Conservation (phyloP, 768 basidiomycete genomes). For the Amanita subjunquillea region DNA sequence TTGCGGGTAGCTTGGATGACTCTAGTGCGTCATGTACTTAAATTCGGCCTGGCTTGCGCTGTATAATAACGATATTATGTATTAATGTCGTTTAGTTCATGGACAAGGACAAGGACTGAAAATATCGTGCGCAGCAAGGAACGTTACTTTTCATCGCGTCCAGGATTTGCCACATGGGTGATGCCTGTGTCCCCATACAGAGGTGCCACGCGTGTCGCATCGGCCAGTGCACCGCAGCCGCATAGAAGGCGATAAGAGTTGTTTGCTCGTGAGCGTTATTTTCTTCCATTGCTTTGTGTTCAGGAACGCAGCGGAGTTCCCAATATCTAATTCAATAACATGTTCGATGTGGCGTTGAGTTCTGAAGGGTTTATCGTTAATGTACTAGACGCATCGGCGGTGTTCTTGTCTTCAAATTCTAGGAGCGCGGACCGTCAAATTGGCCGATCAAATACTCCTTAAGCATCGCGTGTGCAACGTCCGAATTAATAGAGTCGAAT, state of each 20-base stretch:
- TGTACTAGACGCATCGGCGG: too few relatives aligned
- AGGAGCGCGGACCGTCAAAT: conserved; percentile 12
- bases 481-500: conserved; percentile 51
- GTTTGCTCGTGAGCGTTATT: conserved; percentile 30
- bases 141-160: conserved; percentile 61
- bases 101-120: background rate
- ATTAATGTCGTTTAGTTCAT: background rate
- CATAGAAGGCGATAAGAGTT: conserved; percentile 24
- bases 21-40: background rate
- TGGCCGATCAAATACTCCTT: conserved; percentile 46
- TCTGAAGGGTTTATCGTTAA: too few relatives aligned
- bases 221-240: conserved; percentile 18
- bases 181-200: conserved; percentile 51
- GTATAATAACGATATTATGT: background rate
- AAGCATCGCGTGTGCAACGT: conserved; percentile 33
- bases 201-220: conserved; percentile 26
- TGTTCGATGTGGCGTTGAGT: too few relatives aligned
- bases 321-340: too few relatives aligned
- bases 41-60: background rate
- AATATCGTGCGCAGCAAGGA: conserved; percentile 38
- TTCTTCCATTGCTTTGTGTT: conserved; percentile 33
- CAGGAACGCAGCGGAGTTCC: conserved; percentile 20
- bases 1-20: background rate
- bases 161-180: conserved; percentile 48
- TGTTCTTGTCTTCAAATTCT: too few relatives aligned